Evolutionary conservation across 2,329 filamentous ascomycete species (phyloP), one percentile per base, ranked within the genome.

Genomic region (Claviceps maximensis): DNA sequence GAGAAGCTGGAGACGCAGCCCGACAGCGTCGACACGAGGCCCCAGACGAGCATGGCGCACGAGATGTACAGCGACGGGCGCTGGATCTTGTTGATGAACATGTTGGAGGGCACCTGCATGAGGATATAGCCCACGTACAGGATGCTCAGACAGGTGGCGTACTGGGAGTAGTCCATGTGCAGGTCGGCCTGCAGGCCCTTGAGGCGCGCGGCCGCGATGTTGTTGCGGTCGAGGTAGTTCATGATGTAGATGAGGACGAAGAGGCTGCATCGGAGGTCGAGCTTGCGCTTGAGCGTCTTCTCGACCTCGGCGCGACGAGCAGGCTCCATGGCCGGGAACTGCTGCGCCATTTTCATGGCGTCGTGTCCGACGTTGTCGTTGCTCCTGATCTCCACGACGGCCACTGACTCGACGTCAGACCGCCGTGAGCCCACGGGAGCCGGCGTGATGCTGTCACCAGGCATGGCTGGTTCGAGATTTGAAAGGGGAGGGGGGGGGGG

Each of bases 201-300:
- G 51, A 87, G 72, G 23, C 79, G 75, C 1, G 84, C 84, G 1
- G 82, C 76, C 2, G 82, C 82, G 57, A 86, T 84, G 65, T 86
- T 84, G 63, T 84, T 84, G 38, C 81, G 72, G 60, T 84, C 81
- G 31, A 82, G 72, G 65, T 87, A 89, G 68, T 89, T 88, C 66
- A 71, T 74, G 63, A 89, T 86, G 62, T 88, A 89, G 70, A 89
- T 86, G 58, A 88, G 65, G 48, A 89, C 79, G 54, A 89, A 78
- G 59, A 86, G 78, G 71, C 64, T 83, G 71, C 65, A 89, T 55
- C 84, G 76, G 21, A 75, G 60, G 62, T 89, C 86, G 52, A 89
- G 81, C 69, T 88, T 89, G 59, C 81, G 77, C 65, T 81, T 76
- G 60, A 90, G 69, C 38, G 72, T 75, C 65, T 76, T 79, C 67